Conservation (phyloP, 2,329 filamentous ascomycete genomes). For the Helminthosporium solani region DNA sequence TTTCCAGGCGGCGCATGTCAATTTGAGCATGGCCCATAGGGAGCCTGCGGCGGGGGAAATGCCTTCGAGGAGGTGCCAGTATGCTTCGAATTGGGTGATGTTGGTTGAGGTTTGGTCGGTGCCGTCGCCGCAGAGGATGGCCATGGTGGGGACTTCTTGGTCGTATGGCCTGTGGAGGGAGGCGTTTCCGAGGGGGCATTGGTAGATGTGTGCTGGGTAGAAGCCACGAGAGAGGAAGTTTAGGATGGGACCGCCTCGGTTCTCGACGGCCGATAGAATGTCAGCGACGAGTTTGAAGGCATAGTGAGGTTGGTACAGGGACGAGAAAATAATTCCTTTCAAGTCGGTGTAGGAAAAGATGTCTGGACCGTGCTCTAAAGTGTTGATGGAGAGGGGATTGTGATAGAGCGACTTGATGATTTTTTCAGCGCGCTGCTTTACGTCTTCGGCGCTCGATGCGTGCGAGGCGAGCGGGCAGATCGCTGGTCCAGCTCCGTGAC, state of each 20-base stretch:
- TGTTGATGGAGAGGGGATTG: constrained; percentile 42
- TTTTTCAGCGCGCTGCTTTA: constrained; percentile 35
- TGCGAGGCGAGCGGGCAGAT: constrained; percentile 44
- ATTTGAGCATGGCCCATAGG: constrained; percentile 40
- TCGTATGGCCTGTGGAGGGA: constrained; percentile 1
- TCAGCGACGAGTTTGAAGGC: constrained; percentile 39
- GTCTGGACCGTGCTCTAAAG: constrained; percentile 21
- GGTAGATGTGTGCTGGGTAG: constrained; percentile 24
- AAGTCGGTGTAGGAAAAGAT: constrained; percentile 47
- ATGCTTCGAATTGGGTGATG: constrained; percentile 32
- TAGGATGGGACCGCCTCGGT: constrained; percentile 21
- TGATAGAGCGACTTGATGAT: constrained; percentile 44
- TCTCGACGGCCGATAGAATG: constrained; percentile 39
- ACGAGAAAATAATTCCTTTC: constrained; percentile 37
- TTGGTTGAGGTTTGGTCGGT: constrained; percentile 30
- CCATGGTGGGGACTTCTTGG: constrained; percentile 19
- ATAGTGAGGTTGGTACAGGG: constrained; percentile 39
- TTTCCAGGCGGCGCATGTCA: constrained; percentile 44
- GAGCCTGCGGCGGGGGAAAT: constrained; percentile 40
- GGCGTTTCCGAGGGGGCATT: constrained; percentile 28
- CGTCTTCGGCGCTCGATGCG: constrained; percentile 33
- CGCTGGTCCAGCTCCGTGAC: constrained; percentile 44
- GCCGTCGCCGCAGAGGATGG: constrained; percentile 46
- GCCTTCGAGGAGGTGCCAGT: constrained; percentile 34
- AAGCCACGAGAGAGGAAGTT: constrained; percentile 22